Evolutionary conservation across 805 yeast genomes (phyloP), one percentile per base, ranked within the genome.

Genomic region (Starmera caribaea): DNA sequence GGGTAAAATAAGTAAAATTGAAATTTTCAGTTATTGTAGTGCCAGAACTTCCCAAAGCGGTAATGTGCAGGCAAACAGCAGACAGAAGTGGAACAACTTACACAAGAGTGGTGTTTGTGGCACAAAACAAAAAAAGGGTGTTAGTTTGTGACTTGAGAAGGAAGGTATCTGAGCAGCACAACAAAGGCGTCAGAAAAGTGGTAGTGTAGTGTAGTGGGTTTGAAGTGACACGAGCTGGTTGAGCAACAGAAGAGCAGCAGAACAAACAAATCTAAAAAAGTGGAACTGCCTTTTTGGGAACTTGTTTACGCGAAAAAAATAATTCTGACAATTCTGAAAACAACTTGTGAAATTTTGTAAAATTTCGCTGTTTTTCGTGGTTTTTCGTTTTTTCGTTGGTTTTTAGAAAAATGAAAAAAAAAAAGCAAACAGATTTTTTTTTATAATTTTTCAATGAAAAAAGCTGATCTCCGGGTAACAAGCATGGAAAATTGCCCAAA

Each of bases 141-240:
- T 17, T 32, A 36, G 30, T 32, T 35, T 24, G 21, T 14, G 27
- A 24, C 14, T 11, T 9, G 28, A 26, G 6, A 31, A 15, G 28
- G n/a, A 29, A 14, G 21, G 21, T 5, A 10, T 29, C 55, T 53
- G 55, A 51, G 40, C 57, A 45, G 57, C 57, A 38, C 58, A 54
- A 46, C 48, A 33, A 53, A 53, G 58, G 54, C 54, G 58, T 53
- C 57, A 54, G 55, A 34, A 32, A 33, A 17, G 30, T 30, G 13
- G 24, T 21, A 16, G 11, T 6, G 27, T 13, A 21, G n/a, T n/a
- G n/a, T n/a, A n/a, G n/a, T n/a, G n/a, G n/a, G n/a, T n/a, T n/a
- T n/a, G n/a, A 32, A 16, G 12, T 16, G 16, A 1, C 11, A 16
- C 26, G 26, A 3, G 26, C 26, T 21, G 26, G 26, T 21, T 21